Base-by-base conservation (phyloP, 306 rosid species). In the Dalbergia oliveri region DNA sequence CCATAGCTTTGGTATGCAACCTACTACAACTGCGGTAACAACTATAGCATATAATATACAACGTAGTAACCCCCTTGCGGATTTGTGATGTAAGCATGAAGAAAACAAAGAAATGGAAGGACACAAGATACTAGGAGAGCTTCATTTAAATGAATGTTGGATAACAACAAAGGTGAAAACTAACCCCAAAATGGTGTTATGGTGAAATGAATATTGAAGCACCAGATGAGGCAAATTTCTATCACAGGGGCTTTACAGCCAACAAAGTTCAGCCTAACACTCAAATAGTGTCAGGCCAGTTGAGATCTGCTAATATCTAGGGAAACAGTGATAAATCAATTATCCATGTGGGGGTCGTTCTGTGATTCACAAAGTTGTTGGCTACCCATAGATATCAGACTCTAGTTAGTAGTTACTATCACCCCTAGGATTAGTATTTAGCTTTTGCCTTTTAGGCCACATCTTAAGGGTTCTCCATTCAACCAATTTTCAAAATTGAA, bases 11-110 rank as follows among this genome's bases (percentile, higher is more conserved):
- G 69, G 6, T 19, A 34, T 35, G 47, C 69, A 31, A 15, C 12
- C 69, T 34, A 19, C 50, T n/a, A 26, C 31, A 34, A 51, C 11
- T 51, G 56, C 41, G 16, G 21, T 62, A 47, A 75, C 54, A 1
- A 62, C 4, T 63, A 33, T 54, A 21, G 23, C 62, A 62, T 33
- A 50, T 11, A 49, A 10, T 35, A 45, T 4, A 45, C 31, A 61
- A 23, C 58, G 43, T 63, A 50, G 15, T 51, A 71, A 76, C 18
- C n/a, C 37, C 9, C 53, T 23, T 15, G 6, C 13, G 43, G 26
- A 64, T 64, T 35, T 37, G 80, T 64, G 61, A 19, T 63, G 33
- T 50, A 19, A 64, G 63, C 53, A 64, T 53, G 60, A 65, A 37
- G 15, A 44, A 56, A 45, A 66, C 44, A 41, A 41, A 43, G 35